A percentile compares a stretch with the other conserved stretches of the same genome.
Conservation (phyloP, 768 basidiomycete genomes). For the Lactifluus pinguis region DNA sequence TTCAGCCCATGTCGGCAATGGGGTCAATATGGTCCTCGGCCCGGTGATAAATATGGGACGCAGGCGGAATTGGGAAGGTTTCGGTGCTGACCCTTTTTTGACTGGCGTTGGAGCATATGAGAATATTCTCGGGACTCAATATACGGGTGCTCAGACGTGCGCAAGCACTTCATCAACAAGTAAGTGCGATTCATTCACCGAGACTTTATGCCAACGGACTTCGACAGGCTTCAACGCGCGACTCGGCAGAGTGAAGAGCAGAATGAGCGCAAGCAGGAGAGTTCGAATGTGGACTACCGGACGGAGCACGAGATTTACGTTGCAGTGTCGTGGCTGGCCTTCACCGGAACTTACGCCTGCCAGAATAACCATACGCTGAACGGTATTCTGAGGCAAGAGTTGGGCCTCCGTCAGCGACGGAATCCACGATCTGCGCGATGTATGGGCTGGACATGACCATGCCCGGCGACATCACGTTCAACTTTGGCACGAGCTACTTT, state of each 20-base stretch:
- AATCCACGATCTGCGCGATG: constrained; percentile 49
- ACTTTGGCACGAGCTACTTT: constrained; percentile 45
- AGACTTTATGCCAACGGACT: neutral
- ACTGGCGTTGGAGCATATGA: constrained; percentile 71
- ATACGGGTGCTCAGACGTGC: constrained; percentile 71
- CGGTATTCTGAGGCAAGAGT: constrained; percentile 63
- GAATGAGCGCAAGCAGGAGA: constrained; percentile 42
- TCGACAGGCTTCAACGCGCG: neutral
- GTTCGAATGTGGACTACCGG: constrained; percentile 69
- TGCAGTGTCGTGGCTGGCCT: constrained; percentile 71
- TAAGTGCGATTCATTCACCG: constrained; percentile 25
- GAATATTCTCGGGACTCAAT: constrained; percentile 79
- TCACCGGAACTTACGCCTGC: constrained; percentile 68
- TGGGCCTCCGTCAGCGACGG: constrained; percentile 62
- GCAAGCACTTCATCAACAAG: constrained; percentile 83
- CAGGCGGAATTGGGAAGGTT: constrained; percentile 94
- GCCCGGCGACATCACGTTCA: constrained; percentile 47
- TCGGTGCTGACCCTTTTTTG: constrained; percentile 84
- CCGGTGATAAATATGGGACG: constrained; percentile 88
- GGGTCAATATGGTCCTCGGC: constrained; percentile 68
- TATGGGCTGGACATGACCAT: constrained; percentile 61
- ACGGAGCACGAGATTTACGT: constrained; percentile 72
- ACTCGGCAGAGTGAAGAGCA: constrained; percentile 50
- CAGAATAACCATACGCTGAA: constrained; percentile 65
- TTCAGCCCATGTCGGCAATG: constrained; percentile 24